Evolutionary conservation across 805 yeast species (phyloP).

Genomic region (Kodamaea neixiangensis): DNA sequence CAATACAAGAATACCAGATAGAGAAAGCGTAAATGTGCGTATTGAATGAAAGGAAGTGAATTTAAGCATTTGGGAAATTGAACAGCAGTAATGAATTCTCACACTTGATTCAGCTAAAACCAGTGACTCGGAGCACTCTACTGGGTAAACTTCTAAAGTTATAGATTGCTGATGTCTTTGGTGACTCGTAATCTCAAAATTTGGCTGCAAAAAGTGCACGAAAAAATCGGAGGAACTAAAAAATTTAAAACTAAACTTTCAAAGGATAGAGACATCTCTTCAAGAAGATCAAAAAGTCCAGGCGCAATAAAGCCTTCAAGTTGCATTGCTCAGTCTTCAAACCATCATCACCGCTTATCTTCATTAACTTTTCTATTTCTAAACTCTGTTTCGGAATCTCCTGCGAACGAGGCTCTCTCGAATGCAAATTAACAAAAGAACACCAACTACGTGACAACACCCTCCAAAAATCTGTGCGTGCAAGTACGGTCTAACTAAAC

Average conservation of each 20-base stretch:
- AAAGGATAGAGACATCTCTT: background rate
- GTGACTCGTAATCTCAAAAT: too few species aligned
- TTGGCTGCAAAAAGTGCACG: too few species aligned
- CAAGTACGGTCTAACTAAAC: constrained; percentile 44
- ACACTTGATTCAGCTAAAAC: too few species aligned
- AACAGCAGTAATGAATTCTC: too few species aligned
- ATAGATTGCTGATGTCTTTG: too few species aligned
- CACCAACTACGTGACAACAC: constrained; percentile 42
- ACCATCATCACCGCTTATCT: background rate
- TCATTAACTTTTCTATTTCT: background rate
- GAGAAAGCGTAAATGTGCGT: too few species aligned
- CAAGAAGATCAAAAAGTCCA: background rate
- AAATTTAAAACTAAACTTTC: background rate
- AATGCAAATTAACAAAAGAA: constrained; percentile 45
- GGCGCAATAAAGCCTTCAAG: background rate
- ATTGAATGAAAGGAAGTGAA: too few species aligned
- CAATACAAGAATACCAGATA: too few species aligned
- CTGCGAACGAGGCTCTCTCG: constrained; percentile 55
- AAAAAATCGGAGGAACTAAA: background rate
- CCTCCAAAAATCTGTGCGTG: constrained; percentile 66
- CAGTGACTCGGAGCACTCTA: too few species aligned
- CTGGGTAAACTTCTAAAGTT: too few species aligned
- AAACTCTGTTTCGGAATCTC: background rate
- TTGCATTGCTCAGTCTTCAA: background rate
- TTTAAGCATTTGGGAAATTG: too few species aligned